These are phyloP conservation scores for Aspergillus nidulans DNA, from an alignment of 495 filamentous ascomycete genomes.

Conservation along the genomic window DNA sequence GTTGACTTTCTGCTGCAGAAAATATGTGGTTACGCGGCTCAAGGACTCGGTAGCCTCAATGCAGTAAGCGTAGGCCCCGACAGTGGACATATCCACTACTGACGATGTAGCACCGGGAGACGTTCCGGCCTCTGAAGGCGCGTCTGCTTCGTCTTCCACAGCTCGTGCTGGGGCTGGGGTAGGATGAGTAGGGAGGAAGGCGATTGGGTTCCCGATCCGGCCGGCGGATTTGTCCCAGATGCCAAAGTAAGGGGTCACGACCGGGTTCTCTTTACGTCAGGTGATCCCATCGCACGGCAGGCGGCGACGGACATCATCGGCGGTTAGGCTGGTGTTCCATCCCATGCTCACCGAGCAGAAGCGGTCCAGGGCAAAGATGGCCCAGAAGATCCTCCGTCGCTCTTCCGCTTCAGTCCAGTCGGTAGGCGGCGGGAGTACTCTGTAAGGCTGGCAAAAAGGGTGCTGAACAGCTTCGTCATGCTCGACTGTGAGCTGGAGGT, in stretches of 20 bases:
- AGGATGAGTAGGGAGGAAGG: constrained; percentile 16
- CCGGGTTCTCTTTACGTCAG: constrained; percentile 29
- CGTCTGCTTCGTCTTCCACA: not conserved
- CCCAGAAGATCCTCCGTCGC: constrained; percentile 50
- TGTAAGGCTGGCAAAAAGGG: not conserved
- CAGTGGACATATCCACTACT: constrained; percentile 26
- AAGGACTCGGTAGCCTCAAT: constrained; percentile 41
- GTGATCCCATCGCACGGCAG: constrained; percentile 23
- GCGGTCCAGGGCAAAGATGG: constrained; percentile 44
- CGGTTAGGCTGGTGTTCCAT: constrained; percentile 38
- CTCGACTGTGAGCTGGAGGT: constrained; percentile 34
- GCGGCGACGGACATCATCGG: constrained; percentile 21
- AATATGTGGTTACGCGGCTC: constrained; percentile 34
- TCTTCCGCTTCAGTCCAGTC: constrained; percentile 50
- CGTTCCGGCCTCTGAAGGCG: not conserved
- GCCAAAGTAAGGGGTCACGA: constrained; percentile 36
- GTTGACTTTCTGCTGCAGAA: constrained; percentile 36
- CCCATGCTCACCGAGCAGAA: constrained; percentile 32
- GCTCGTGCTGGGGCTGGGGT: not conserved
- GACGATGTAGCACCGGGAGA: not conserved
- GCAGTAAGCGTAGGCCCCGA: constrained; percentile 41
- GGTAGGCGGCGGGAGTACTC: constrained; percentile 25
- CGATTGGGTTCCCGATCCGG: constrained; percentile 31
- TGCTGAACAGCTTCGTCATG: constrained; percentile 1
- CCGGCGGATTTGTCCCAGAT: constrained; percentile 36